Base-by-base conservation (phyloP, 2,329 filamentous ascomycete genomes). In the Cladophialophora carrionii region DNA sequence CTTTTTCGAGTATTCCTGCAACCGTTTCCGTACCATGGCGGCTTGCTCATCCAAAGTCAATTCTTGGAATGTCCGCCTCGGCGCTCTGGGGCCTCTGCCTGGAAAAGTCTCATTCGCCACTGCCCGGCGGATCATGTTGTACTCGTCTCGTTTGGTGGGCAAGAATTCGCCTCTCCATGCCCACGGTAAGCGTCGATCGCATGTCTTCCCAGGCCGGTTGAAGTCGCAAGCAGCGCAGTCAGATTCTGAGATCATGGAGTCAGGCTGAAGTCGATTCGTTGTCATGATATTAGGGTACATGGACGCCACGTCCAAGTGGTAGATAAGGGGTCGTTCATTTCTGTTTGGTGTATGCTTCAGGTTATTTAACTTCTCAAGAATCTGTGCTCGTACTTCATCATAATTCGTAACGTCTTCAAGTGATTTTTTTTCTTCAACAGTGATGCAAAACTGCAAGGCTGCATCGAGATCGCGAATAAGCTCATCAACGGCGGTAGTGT, bases 251-350 rank as follows among this genome's bases (percentile, higher is more conserved):
- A 99, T 96, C 92, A 99, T 96, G n/a, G 95, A 98, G 77, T 99
- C 95, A 0, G 95, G 95, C 72, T 99, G 95, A 54, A 99, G 79
- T 76, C 95, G 90, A 77, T 99, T 99, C 1, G 95, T 99, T 1
- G 96, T 99, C 96, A 99, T 99, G 76, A 99, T 99, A 78, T 99
- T 99, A 9, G 95, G 95, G 76, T 99, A 99, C 95, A 99, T 99
- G 65, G 95, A 97, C 20, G 95, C 95, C 64, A 99, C 96, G 75
- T 99, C 95, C 79, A 99, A 82, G 83, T 99, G 95, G 79, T 99
- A 99, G 70, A 99, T 99, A 34, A 96, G 85, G 4, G 95, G 95
- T 51, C 88, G 83, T 76, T 99, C 95, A 71, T 83, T 87, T 68
- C 95, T 85, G 72, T 96, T 92, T 0, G 95, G 94, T 0, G 89